Base-by-base conservation (phyloP, 2,329 filamentous ascomycete genomes). In the Thielaviopsis populi region DNA sequence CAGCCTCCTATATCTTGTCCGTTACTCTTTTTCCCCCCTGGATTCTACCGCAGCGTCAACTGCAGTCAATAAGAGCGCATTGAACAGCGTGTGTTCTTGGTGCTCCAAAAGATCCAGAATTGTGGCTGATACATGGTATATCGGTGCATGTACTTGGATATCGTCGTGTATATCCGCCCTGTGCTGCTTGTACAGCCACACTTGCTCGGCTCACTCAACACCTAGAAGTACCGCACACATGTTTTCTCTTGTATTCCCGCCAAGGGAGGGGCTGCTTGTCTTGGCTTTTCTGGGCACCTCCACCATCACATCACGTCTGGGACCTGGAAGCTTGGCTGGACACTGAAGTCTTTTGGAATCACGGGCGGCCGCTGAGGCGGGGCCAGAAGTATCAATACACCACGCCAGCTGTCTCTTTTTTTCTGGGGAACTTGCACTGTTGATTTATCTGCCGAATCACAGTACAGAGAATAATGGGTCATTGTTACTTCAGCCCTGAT, bases 21-120 rank as follows among this genome's bases (percentile, higher is more conserved):
- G 13, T 13, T 27, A 11, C 22, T 50, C 19, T 13, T 5, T n/a
- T 50, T 11, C 42, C 17, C 5, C 10, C 3, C 42, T 46, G 42
- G 15, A 50, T 22, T 27, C 46, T 22, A 50, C 46, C 8, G 19
- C 13, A 50, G 13, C 24, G 22, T 27, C 53, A 1, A 56, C 15
- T 24, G 53, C 53, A 56, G 46, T 24, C 46, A 27, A 24, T 50
- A 6, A 24, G 46, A 24, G 27, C 53, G 53, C 53, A 33, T 15
- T 56, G 53, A 56, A 56, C 53, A 56, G 53, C 53, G 53, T 33
- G 53, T 56, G 53, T 56, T 56, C 53, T 56, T 56, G 53, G 53
- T 56, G 53, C n/a, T 15, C 24, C 53, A 56, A 56, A 56, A 56
- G 53, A 37, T 56, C 53, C 53, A 56, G 53, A 56, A 56, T 56